Conservation (phyloP, 2,329 filamentous ascomycete genomes). For the Botrytis deweyae region DNA sequence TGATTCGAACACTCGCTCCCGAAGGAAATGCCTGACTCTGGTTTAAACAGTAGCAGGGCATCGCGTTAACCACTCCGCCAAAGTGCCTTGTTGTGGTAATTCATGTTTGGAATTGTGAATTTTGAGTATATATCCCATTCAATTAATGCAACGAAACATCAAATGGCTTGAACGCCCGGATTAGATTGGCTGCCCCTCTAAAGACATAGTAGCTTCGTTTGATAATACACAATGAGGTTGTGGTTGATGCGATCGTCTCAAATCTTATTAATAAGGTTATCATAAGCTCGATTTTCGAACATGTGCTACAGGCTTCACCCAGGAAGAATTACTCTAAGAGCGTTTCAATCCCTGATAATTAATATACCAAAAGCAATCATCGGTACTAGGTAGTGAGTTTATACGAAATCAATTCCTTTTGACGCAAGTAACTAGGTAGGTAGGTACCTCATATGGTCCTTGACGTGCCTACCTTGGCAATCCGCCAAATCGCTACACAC, state of each 20-base stretch:
- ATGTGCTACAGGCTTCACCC: background rate
- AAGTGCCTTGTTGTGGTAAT: background rate
- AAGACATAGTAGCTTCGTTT: background rate
- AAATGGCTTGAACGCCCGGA: background rate
- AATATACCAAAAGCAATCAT: background rate
- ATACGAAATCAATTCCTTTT: background rate
- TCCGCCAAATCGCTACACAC: background rate
- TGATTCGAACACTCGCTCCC: constrained; percentile 20
- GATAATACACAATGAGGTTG: background rate
- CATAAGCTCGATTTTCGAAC: background rate
- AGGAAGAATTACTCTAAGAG: background rate
- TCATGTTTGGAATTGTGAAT: fast-evolving
- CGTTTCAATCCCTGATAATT: background rate
- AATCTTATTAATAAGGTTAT: background rate
- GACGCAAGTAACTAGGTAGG: background rate
- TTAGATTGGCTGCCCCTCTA: too few species aligned
- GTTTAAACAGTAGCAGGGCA: constrained; percentile 5
- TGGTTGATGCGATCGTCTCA: background rate
- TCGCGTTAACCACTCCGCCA: constrained; percentile 21
- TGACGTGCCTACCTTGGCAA: background rate
- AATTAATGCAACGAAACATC: fast-evolving
- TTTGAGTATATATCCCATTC: fast-evolving
- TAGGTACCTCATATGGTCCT: background rate
- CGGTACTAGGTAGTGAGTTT: background rate
- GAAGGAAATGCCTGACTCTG: constrained; percentile 18